phyloP scores from a whole-genome alignment of 257 asterid species.

The Nicotiana knightiana region DNA sequence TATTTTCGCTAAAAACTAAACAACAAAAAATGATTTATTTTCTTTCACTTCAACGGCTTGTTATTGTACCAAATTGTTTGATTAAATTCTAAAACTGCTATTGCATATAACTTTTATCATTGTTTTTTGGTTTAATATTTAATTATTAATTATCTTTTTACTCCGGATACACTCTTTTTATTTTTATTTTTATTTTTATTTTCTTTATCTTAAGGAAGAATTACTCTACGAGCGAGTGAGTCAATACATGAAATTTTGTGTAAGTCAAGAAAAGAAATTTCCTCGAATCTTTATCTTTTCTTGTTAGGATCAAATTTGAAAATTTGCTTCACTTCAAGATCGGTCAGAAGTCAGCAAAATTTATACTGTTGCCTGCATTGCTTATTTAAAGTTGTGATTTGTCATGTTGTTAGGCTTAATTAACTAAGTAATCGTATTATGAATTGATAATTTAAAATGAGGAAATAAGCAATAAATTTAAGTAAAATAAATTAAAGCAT shows the following conservation, averaged over 20 bases:
- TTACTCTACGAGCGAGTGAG: not conserved
- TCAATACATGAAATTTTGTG: not conserved
- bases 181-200: too few species aligned
- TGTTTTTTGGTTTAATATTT: too few species aligned
- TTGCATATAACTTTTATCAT: too few species aligned
- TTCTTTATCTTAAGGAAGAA: not conserved
- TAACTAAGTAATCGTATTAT: not conserved
- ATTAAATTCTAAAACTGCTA: too few species aligned
- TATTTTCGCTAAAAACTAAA: not conserved
- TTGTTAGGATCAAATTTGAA: not conserved
- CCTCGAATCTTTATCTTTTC: not conserved
- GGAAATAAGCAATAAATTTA: not conserved
- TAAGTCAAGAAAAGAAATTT: not conserved
- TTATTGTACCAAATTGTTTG: too few species aligned
- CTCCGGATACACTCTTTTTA: too few species aligned
- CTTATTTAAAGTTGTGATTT: not conserved
- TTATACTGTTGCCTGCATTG: not conserved
- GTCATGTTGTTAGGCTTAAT: not conserved
- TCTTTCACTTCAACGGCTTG: too few species aligned
- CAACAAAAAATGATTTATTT: not conserved
- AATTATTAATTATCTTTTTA: too few species aligned
- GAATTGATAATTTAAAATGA: not conserved
- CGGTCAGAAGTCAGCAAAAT: not conserved
- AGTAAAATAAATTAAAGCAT: not conserved
- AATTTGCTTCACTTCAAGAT: not conserved